Evolutionary conservation across 1,139 yeast genomes (phyloP), one percentile per base, ranked within the genome.

Genomic region (Blastobotrys indianensis): DNA sequence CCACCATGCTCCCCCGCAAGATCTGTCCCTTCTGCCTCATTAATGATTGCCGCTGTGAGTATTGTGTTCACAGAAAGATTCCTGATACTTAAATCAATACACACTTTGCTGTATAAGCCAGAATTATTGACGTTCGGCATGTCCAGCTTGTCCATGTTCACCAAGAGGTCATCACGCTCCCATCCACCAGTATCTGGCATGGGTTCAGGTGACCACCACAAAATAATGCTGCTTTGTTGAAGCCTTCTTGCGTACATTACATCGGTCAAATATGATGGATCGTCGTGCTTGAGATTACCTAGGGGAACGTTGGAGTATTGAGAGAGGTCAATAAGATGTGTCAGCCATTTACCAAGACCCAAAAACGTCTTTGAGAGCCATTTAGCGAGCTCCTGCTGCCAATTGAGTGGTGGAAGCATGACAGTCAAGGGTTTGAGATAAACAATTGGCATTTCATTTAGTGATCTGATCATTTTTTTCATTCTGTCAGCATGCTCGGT

Each of bases 131-230:
- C 77, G 1, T 74, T 72, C 3, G 94, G 94, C 55, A 86, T 80
- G 31, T 79, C 82, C 41, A 82, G 68, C 33, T 75, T 76, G 48
- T 83, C 94, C 59, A 78, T 76, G 41, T 72, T 72, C 11, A 50
- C 68, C 61, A 36, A 64, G 7, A 59, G 53, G 32, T 54, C 54
- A 57, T 86, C 95, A 56, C 75, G 77, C 61, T 88, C 94, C 44
- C 73, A 64, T 0, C 97, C 97, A 34, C 96, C 97, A 60, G 79
- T 83, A 60, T 87, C 97, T 0, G 97, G 94, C 39, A 76, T 66
- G 1, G 94, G 86, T 32, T 74, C 74, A 2, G 80, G 76, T 0
- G 95, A 85, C 97, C 98, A 90, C 98, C 98, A 94, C 40, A 92
- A 67, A 2, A 90, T 83, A 44, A 86, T 76, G 53, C 81, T 79